phyloP scores from a whole-genome alignment of 176 grass and related monocot genomes.

The Pontederia paniculata region DNA sequence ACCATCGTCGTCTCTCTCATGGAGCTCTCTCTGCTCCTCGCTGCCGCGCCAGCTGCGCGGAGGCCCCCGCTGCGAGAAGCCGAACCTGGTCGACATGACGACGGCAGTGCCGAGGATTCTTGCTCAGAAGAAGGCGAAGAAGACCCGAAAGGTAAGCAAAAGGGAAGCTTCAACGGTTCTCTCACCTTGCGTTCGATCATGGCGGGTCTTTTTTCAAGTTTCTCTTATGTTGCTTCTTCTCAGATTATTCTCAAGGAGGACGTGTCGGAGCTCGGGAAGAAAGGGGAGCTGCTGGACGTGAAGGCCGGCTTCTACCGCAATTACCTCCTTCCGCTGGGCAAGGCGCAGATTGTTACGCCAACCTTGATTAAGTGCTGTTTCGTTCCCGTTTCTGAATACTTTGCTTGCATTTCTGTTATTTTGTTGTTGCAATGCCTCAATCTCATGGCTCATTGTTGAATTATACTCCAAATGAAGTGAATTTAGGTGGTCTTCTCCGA shows the following conservation, averaged over 20 bases:
- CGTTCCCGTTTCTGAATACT: not conserved
- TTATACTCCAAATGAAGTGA: no score
- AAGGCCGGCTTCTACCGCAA: conserved; percentile 85
- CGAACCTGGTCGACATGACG: not conserved
- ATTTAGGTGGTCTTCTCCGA: no score
- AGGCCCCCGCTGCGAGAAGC: not conserved
- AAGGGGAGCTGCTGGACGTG: conserved; percentile 65
- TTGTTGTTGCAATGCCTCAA: not conserved
- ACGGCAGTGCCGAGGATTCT: conserved; percentile 25
- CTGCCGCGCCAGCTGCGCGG: not conserved
- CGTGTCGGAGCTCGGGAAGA: conserved; percentile 46
- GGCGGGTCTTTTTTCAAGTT: conserved; percentile 1
- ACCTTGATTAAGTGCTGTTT: conserved; percentile 62
- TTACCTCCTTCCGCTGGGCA: conserved; percentile 73
- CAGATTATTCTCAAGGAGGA: conserved; percentile 80
- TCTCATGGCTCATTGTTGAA: not conserved
- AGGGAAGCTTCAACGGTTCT: not conserved
- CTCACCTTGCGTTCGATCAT: not conserved
- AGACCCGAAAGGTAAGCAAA: conserved; percentile 42
- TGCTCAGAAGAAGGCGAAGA: conserved; percentile 62
- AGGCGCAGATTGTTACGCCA: conserved; percentile 59
- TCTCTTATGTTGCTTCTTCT: not conserved
- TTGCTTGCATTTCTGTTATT: not conserved
- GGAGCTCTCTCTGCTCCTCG: conserved; percentile 21
- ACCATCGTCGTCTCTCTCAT: conserved; percentile 35